Evolutionary conservation across 2,329 filamentous ascomycete genomes (phyloP).

Genomic region (Cladosporium sp.): DNA sequence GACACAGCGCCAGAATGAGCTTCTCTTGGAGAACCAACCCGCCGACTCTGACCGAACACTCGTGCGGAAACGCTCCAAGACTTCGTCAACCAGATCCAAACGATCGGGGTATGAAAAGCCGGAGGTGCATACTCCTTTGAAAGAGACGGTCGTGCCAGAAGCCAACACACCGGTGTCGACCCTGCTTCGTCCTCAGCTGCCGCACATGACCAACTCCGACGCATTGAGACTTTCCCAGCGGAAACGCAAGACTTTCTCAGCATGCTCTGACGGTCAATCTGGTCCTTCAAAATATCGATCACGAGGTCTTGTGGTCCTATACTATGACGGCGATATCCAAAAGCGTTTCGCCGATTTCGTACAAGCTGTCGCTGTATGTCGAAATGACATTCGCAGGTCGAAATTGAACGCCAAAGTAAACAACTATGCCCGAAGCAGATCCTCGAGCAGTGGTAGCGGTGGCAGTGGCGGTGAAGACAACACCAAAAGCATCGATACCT

Average conservation of each 20-base stretch:
- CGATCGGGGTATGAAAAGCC: constrained; percentile 11
- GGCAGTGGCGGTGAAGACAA: constrained; percentile 33
- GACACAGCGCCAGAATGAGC: constrained; percentile 25
- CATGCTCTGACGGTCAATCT: constrained; percentile 36
- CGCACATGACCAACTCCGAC: constrained; percentile 27
- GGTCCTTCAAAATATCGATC: constrained; percentile 59
- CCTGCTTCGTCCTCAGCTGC: constrained; percentile 20
- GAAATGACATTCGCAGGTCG: constrained; percentile 81
- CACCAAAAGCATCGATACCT: constrained; percentile 1
- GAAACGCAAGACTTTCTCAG: constrained; percentile 43
- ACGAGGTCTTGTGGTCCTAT: constrained; percentile 77
- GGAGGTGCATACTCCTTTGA: neutral
- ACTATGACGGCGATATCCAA: constrained; percentile 86
- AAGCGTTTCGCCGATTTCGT: constrained; percentile 78
- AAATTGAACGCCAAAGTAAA: constrained; percentile 76
- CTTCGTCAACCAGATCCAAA: constrained; percentile 22
- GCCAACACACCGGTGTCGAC: constrained; percentile 7
- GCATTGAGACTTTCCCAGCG: constrained; percentile 27
- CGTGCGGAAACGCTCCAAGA: constrained; percentile 14
- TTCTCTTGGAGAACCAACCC: constrained; percentile 22
- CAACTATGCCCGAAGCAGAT: constrained; percentile 36
- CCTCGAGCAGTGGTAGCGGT: constrained; percentile 23
- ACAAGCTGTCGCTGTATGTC: constrained; percentile 70
- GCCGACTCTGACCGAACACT: constrained; percentile 7
- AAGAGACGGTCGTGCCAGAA: neutral